Evolutionary conservation across 2,329 filamentous ascomycete genomes (phyloP), one percentile per base, ranked within the genome.

Genomic region (Aspergillus sp.): DNA sequence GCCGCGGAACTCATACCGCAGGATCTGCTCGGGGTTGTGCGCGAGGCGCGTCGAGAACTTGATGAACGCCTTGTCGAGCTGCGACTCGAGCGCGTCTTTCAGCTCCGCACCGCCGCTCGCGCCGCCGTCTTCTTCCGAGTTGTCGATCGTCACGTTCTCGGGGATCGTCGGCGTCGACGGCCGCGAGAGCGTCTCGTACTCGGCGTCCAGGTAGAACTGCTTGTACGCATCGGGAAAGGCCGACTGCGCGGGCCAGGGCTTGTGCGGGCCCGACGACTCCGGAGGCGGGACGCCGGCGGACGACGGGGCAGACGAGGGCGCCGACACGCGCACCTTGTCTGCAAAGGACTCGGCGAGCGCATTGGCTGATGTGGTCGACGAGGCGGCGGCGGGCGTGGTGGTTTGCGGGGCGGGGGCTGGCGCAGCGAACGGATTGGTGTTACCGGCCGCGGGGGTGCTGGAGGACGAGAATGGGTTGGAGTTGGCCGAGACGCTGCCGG

Each of bases 11-110:
- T 94, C 89, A 68, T 94, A 94, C 29, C 89, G 83, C 49, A 94
- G 86, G 4, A 88, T 85, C 70, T 94, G 89, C 54, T 92, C 88
- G 0, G 89, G 88, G 72, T 93, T 94, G 72, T 93, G 88, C 2
- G 82, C 82, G 20, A 92, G 78, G 3, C 88, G 80, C 68, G 89
- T 88, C 0, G 89, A 89, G 66, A 94, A 94, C 63, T 86, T 87
- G 62, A 91, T 87, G 68, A 94, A 94, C 0, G 85, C 81, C 41
- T 82, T 84, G 71, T 94, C 88, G 76, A 91, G 85, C 46, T 77
- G 76, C 4, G 85, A 88, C 72, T 93, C 89, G 61, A 89, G 91
- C 2, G 86, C 85, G 67, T 91, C 88, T 59, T 89, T 85, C 34
- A 83, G 80, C 21, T 76, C 70, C 11, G 53, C 67, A 20, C 20